phyloP scores from a whole-genome alignment of 257 asterid species.

The Ocimum tenuiflorum region DNA sequence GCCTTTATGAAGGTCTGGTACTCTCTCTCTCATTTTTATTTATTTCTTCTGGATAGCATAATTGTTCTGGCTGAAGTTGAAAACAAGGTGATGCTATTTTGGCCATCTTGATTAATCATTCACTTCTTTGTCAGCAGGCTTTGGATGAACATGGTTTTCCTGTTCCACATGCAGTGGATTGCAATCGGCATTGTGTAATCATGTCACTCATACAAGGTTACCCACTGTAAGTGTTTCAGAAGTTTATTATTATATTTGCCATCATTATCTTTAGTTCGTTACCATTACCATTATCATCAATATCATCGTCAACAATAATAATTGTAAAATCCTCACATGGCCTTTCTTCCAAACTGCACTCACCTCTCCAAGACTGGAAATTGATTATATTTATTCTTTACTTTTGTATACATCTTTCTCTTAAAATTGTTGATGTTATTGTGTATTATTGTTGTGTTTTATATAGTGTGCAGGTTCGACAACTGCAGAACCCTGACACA shows the following conservation, averaged over 20 bases:
- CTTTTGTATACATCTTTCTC: neutral
- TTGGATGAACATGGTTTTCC: constrained; percentile 85
- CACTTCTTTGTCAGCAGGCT: constrained; percentile 49
- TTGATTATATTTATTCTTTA: neutral
- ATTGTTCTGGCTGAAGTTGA: constrained; percentile 1
- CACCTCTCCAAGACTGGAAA: too few relatives aligned
- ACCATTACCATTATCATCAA: too few relatives aligned
- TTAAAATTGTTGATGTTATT: constrained; percentile 1
- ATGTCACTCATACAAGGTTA: constrained; percentile 94
- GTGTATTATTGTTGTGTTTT: constrained; percentile 9
- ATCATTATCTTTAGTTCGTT: too few relatives aligned
- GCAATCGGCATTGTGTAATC: constrained; percentile 88
- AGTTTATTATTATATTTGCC: neutral
- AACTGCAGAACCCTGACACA: constrained; percentile 67
- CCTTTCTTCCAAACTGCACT: too few relatives aligned
- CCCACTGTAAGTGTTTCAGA: constrained; percentile 67
- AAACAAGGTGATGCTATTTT: constrained; percentile 30
- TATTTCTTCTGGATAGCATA: neutral
- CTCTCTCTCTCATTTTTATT: neutral
- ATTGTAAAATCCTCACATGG: neutral
- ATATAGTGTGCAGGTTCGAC: constrained; percentile 83
- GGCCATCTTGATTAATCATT: constrained; percentile 25
- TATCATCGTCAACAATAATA: neutral
- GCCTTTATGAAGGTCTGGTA: constrained; percentile 88
- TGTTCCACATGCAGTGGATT: constrained; percentile 92